Percentiles rank a stretch among this genome's conserved stretches.
These are phyloP conservation scores for Ramaria rubella DNA, from an alignment of 768 basidiomycete genomes.

Conservation along the genomic window DNA sequence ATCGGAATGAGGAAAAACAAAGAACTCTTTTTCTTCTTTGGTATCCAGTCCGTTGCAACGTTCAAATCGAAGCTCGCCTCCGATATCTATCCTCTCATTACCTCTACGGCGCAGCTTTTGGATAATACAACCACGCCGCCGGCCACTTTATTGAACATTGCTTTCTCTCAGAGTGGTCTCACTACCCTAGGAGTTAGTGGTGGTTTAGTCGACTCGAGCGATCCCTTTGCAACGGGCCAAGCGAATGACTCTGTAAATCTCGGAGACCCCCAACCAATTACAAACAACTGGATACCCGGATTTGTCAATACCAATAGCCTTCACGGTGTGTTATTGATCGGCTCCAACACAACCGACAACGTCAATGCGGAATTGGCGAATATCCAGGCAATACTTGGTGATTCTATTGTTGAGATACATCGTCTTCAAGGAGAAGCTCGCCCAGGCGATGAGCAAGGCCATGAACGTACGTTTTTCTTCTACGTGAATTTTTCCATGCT, in stretches of 20 bases:
- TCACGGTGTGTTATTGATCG: constrained; percentile 22
- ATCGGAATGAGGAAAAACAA: constrained; percentile 22
- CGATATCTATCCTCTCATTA: constrained; percentile 24
- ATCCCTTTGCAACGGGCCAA: constrained; percentile 16
- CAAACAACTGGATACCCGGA: constrained; percentile 5
- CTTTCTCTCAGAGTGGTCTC: constrained; percentile 29
- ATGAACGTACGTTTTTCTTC: constrained; percentile 19
- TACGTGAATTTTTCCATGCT: constrained; percentile 5
- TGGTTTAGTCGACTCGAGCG: constrained; percentile 15
- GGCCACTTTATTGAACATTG: constrained; percentile 18
- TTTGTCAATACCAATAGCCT: constrained; percentile 11
- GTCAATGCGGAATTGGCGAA: constrained; percentile 16
- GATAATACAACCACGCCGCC: constrained; percentile 14
- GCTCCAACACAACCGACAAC: constrained; percentile 23
- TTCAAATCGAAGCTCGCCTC: constrained; percentile 21
- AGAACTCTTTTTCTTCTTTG: constrained; percentile 21
- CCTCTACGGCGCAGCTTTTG: constrained; percentile 38
- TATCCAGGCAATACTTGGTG: constrained; percentile 28
- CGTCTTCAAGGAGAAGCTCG: constrained; percentile 31
- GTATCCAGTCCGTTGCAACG: constrained; percentile 16
- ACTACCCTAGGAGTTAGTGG: constrained; percentile 16
- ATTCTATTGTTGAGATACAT: constrained; percentile 35
- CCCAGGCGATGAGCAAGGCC: constrained; percentile 20
- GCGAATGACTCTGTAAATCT: constrained; percentile 16
- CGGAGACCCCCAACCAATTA: constrained; percentile 22